Conservation (phyloP, 768 basidiomycete species). For the Termitomyces sp. region DNA sequence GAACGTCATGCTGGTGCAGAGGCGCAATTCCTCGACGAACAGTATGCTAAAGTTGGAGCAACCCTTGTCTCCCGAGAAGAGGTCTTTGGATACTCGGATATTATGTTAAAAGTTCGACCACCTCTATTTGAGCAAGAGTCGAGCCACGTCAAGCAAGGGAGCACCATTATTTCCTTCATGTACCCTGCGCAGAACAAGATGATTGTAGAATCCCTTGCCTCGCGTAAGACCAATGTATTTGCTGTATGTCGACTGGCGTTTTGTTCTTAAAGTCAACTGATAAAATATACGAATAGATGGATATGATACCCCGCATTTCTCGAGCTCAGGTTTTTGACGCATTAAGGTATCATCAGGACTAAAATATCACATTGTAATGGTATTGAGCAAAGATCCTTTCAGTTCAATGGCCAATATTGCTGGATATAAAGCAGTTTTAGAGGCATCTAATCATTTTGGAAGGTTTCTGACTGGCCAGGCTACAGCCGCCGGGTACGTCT, state of each 20-base stretch:
- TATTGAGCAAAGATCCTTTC: constrained; percentile 1
- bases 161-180: constrained; percentile 79
- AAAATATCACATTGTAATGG: not conserved
- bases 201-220: constrained; percentile 66
- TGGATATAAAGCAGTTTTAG: constrained; percentile 90
- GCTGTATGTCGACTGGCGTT: constrained; percentile 38
- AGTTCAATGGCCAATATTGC: constrained; percentile 95
- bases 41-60: constrained; percentile 77
- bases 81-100: constrained; percentile 65
- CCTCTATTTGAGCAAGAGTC: constrained; percentile 64
- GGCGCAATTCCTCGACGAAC: constrained; percentile 79
- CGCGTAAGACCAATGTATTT: constrained; percentile 66
- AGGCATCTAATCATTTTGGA: constrained; percentile 88
- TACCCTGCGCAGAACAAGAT: constrained; percentile 80
- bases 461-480: constrained; percentile 89
- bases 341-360: constrained; percentile 50
- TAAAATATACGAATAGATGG: constrained; percentile 48
- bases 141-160: constrained; percentile 61
- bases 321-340: constrained; percentile 90
- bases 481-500: constrained; percentile 79
- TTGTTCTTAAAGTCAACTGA: not conserved
- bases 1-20: constrained; percentile 67
- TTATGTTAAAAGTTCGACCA: constrained; percentile 83
- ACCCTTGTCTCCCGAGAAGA: constrained; percentile 70
- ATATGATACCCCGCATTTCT: constrained; percentile 88